Evolutionary conservation across 192 early-diverging fungal species (phyloP).

Genomic region (Radiomyces spectabilis): DNA sequence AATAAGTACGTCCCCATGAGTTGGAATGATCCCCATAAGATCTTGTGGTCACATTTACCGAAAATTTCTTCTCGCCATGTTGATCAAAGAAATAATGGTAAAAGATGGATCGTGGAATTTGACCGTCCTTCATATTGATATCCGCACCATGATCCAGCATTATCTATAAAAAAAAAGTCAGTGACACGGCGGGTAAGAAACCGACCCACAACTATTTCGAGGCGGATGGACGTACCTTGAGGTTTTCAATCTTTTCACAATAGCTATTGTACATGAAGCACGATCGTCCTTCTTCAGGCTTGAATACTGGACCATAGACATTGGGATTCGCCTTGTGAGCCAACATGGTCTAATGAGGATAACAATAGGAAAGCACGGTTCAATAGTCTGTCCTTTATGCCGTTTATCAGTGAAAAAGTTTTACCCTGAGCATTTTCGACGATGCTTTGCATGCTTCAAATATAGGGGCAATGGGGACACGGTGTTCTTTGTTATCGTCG

Average conservation of each 20-base stretch:
- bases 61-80: background rate
- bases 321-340: constrained; percentile 6
- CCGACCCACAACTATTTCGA: background rate
- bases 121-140: background rate
- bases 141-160: constrained; percentile 13
- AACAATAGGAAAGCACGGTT: background rate
- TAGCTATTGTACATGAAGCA: constrained; percentile 6
- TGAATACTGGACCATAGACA: background rate
- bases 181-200: background rate
- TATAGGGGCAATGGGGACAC: background rate
- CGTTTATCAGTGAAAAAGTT: no score
- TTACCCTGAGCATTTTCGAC: no score
- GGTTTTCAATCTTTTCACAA: background rate
- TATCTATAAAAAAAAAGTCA: background rate
- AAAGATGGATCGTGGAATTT: constrained; percentile 7
- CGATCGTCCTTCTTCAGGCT: background rate
- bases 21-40: no score
- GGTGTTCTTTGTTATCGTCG: background rate
- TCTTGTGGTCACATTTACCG: no score
- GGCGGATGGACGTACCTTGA: constrained; percentile 3
- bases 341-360: constrained; percentile 3
- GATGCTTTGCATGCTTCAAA: no score
- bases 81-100: constrained; percentile 10
- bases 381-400: no score
- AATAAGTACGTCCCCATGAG: background rate